These are phyloP conservation scores for Suillus hirtellus DNA, from an alignment of 768 basidiomycete genomes.

Conservation along the genomic window DNA sequence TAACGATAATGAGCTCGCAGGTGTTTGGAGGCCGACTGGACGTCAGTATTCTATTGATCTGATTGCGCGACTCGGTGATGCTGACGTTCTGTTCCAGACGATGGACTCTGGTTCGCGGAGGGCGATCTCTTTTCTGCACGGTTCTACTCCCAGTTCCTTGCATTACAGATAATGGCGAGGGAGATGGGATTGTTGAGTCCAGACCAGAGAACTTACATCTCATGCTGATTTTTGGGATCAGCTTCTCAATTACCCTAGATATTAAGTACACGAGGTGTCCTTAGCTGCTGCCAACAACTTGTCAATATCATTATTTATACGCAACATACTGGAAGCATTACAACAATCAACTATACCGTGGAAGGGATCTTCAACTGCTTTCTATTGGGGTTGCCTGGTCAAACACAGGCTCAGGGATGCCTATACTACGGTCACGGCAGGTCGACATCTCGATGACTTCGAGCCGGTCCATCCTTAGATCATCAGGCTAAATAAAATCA, in stretches of 20 bases:
- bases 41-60: conserved; percentile 1
- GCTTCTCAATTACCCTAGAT: not conserved
- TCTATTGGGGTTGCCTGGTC: not conserved
- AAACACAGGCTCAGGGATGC: not conserved
- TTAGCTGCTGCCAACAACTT: not conserved
- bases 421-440: not conserved
- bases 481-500: not conserved
- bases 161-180: not conserved
- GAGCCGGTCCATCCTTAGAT: not conserved
- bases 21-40: conserved; percentile 15
- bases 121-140: conserved; percentile 12
- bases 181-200: not conserved
- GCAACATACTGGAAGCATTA: not conserved
- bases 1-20: conserved; percentile 13
- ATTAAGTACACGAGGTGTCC: not conserved
- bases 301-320: not conserved
- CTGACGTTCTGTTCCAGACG: not conserved
- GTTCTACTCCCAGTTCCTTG: not conserved
- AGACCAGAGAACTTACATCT: not conserved
- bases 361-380: not conserved
- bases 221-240: not conserved
- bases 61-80: not conserved
- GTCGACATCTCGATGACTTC: not conserved
- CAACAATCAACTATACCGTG: not conserved
- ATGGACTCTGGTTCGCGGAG: conserved; percentile 11